Evolutionary conservation across 2,329 filamentous ascomycete species (phyloP), one percentile per base, ranked within the genome.

Genomic region (Onygenales sp.): DNA sequence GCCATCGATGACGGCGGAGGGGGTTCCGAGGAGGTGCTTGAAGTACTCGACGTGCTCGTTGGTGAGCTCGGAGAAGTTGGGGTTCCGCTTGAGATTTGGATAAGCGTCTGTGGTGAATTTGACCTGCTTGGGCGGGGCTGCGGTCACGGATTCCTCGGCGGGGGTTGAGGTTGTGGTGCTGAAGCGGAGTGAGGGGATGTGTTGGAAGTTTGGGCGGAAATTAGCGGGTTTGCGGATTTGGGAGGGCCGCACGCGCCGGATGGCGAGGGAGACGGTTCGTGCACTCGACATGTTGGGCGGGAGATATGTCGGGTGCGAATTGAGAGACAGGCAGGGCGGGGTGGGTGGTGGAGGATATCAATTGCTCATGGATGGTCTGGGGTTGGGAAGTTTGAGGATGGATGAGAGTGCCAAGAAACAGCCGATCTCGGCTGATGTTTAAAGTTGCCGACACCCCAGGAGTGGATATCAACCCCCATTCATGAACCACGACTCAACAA

Each of bases 31-130:
- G n/a, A 96, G 73, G 17, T 82, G 75, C 67, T 86, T 84, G 78
- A 98, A 96, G 72, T 82, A 84, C 48, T 82, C 77, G 52, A 97
- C 87, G 77, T 98, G 87, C 40, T 92, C 86, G 44, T 77, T 69
- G 2, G 84, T 89, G 61, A 98, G 73, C 65, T 76, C 63, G 10
- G 64, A 63, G 69, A 93, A 98, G 32, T 83, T 84, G 11, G 81
- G 69, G 64, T 96, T 83, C 60, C 93, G 82, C 74, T 91, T 82
- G 63, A 98, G 76, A 55, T 86, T 78, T 7, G 93, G 92, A 54
- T 80, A 83, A 66, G 84, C 86, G 61, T 95, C 88, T 52, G 88
- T 83, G 13, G 93, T 98, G 73, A 87, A 87, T 69, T 87, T 88
- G 65, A 85, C 64, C 36, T 56, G 45, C 14, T 53, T 59, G 13